Conservation (phyloP, 345 rosid species). For the Bruguiera sexangula region DNA sequence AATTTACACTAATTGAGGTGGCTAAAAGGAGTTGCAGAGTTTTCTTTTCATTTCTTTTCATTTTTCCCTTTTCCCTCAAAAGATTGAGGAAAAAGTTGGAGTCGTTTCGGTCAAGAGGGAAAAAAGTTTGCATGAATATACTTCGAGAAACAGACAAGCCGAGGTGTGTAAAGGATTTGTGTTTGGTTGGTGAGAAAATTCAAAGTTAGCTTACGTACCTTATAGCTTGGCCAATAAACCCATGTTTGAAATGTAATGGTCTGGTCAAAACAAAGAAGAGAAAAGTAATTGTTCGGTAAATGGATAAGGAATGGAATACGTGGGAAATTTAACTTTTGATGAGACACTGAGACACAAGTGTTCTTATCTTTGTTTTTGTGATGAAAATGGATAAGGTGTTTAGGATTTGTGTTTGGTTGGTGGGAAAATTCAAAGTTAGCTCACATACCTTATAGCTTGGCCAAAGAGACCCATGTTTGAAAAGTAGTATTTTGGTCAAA, state of each 20-base stretch:
- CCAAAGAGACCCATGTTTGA: not conserved
- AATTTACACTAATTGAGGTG: no score
- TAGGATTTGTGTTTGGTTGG: not conserved
- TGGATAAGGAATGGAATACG: conserved; percentile 36
- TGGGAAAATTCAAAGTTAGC: not conserved
- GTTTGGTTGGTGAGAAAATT: not conserved
- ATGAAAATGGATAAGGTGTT: no score
- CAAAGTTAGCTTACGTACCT: not conserved
- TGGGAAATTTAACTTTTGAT: conserved; percentile 18
- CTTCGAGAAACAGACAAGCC: not conserved
- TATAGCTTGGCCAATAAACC: not conserved
- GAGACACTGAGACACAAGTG: conserved; percentile 16
- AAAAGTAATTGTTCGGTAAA: conserved; percentile 10
- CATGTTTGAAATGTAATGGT: not conserved
- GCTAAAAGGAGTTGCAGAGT: no score
- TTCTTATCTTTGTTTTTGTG: not conserved
- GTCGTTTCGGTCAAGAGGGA: not conserved
- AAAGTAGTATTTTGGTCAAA: no score
- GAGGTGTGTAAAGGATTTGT: not conserved
- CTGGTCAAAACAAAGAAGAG: no score
- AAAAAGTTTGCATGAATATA: not conserved
- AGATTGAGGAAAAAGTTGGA: not conserved
- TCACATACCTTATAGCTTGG: not conserved
- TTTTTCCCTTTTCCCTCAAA: no score
- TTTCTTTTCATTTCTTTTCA: no score